Conservation (phyloP, 257 asterid genomes). For the Rauvolfia tetraphylla region DNA sequence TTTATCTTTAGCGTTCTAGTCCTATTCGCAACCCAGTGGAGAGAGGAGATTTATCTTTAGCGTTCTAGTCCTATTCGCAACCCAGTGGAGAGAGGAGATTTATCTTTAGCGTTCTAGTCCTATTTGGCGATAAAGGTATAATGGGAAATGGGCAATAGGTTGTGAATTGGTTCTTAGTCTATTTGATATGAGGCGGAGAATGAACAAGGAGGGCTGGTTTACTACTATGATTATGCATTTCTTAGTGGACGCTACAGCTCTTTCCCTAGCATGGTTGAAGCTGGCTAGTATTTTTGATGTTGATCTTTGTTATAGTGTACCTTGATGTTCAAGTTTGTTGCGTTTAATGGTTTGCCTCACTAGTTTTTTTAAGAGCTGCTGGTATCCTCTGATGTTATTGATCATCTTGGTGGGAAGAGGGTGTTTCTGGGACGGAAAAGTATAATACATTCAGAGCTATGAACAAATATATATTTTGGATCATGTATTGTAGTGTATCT, state of each 20-base stretch:
- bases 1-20: too few relatives aligned
- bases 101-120: neutral
- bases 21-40: too few relatives aligned
- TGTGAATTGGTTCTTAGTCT: neutral
- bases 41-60: too few relatives aligned
- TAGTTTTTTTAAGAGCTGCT: neutral
- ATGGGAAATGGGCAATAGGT: neutral
- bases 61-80: too few relatives aligned
- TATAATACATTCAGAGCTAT: neutral
- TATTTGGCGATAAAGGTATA: neutral
- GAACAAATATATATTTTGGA: neutral
- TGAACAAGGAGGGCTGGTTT: neutral
- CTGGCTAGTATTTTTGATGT: neutral
- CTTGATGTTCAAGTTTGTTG: neutral
- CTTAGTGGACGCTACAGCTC: neutral
- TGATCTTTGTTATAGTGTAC: neutral
- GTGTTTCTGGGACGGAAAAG: neutral
- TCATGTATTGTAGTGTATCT: neutral
- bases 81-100: neutral
- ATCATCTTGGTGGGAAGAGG: neutral
- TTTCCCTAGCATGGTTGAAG: neutral
- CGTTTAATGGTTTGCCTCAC: neutral
- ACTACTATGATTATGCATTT: neutral
- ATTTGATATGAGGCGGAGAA: neutral
- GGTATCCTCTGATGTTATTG: neutral